Percentiles rank a stretch among this genome's conserved stretches.
These are phyloP conservation scores for Curvularia sp. DNA, from an alignment of 2,329 filamentous ascomycete species.

Conservation along the genomic window DNA sequence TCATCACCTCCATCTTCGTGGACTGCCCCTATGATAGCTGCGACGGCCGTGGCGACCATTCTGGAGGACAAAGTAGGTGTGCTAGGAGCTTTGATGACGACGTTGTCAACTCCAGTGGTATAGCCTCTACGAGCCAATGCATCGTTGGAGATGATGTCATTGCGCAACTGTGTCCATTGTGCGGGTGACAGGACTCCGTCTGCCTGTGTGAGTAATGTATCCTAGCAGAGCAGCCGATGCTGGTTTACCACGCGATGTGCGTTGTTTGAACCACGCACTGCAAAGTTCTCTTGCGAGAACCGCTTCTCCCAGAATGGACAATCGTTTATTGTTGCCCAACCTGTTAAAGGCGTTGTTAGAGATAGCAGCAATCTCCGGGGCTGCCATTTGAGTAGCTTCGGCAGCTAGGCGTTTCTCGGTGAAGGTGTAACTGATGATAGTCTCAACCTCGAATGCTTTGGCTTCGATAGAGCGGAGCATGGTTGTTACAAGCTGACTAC, in stretches of 20 bases:
- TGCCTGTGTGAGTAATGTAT: not conserved
- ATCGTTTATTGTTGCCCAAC: conserved; percentile 19
- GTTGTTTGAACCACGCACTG: conserved; percentile 19
- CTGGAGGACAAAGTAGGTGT: conserved; percentile 8
- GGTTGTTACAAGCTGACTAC: not conserved
- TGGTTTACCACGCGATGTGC: conserved; percentile 12
- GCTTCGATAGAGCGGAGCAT: not conserved
- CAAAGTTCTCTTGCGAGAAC: conserved; percentile 16
- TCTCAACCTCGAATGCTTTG: conserved; percentile 9
- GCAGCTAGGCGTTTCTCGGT: conserved; percentile 17
- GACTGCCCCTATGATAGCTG: conserved; percentile 48
- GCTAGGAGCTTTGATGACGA: conserved; percentile 9
- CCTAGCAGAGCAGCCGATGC: not conserved
- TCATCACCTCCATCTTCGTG: conserved; percentile 36
- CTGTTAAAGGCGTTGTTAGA: not conserved
- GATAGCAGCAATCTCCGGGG: not conserved
- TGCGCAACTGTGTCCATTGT: conserved; percentile 17
- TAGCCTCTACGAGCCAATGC: conserved; percentile 6
- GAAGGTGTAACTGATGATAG: conserved; percentile 17
- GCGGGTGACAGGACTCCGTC: not conserved
- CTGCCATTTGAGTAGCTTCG: conserved; percentile 25
- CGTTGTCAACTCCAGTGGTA: conserved; percentile 5
- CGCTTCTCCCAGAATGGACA: conserved; percentile 22
- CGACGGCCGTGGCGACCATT: conserved; percentile 41
- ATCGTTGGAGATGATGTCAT: conserved; percentile 7